Evolutionary conservation across 495 filamentous ascomycete species (phyloP), one percentile per base, ranked within the genome.

Genomic region (Rhypophila decipiens): DNA sequence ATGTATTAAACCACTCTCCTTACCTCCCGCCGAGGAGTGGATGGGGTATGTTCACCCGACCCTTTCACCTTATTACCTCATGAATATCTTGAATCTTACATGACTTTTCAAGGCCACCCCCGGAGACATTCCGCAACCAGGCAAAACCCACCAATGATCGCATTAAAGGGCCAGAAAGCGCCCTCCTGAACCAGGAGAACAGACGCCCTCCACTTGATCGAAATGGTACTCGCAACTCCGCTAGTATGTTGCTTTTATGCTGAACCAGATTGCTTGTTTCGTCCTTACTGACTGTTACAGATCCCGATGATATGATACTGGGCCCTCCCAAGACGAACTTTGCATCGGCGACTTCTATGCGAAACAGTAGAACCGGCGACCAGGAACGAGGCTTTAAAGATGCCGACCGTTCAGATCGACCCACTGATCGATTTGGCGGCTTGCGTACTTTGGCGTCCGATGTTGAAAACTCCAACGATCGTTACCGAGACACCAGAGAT

Each of bases 21-120:
- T 99, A 35, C 93, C 93, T 21, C 85, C 90, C 20, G 80, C 86
- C 47, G 90, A 95, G 72, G 90, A 97, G 75, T 99, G 93, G 93
- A 96, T 97, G 88, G 90, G 91, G 89, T 95, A 78, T 61, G 83
- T 66, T 41, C 7, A 31, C 36, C 36, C 36, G 11, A 46, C 36
- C 40, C 42, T 27, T 38, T 47, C n/a, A n/a, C n/a, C n/a, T n/a
- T n/a, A n/a, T n/a, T n/a, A n/a, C n/a, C n/a, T n/a, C n/a, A n/a
- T n/a, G n/a, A n/a, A n/a, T n/a, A n/a, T n/a, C n/a, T n/a, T n/a
- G n/a, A n/a, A n/a, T n/a, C n/a, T n/a, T n/a, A n/a, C n/a, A n/a
- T n/a, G n/a, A n/a, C 21, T 21, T 29, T 21, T 9, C 18, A 12
- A 75, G 72, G 23, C 61, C 69, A 20, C 63, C 69, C 7, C 69